These are phyloP conservation scores for Fusarium devonianum DNA, from an alignment of 2,329 filamentous ascomycete genomes.

Conservation along the genomic window DNA sequence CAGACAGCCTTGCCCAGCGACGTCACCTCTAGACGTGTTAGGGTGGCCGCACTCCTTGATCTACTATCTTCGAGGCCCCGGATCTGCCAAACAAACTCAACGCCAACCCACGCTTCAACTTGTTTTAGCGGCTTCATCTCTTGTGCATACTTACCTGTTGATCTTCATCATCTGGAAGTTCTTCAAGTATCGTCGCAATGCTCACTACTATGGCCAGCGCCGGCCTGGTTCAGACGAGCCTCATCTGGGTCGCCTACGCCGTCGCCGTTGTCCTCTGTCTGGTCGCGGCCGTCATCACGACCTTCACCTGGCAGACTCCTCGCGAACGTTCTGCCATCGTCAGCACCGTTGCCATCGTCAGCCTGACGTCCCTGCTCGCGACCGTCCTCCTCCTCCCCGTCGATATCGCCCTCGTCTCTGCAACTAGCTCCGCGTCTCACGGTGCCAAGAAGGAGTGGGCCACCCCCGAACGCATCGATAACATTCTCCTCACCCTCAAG, in stretches of 20 bases:
- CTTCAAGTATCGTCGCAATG: neutral
- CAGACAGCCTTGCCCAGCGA: slow-evolving; percentile 4
- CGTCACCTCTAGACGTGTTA: slow-evolving; percentile 25
- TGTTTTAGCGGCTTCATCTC: slow-evolving; percentile 16
- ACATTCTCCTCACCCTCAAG: slow-evolving; percentile 81
- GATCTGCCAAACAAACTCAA: slow-evolving; percentile 17
- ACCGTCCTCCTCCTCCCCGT: slow-evolving; percentile 93
- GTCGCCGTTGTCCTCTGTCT: slow-evolving; percentile 81
- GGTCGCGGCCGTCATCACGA: slow-evolving; percentile 80
- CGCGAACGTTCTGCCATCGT: slow-evolving; percentile 85
- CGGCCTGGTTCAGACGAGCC: slow-evolving; percentile 79
- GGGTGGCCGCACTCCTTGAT: neutral
- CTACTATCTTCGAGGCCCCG: slow-evolving; percentile 9
- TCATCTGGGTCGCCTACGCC: slow-evolving; percentile 96
- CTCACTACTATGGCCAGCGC: slow-evolving; percentile 51
- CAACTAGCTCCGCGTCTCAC: slow-evolving; percentile 76
- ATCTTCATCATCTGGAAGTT: slow-evolving; percentile 12
- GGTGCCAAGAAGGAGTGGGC: slow-evolving; percentile 96
- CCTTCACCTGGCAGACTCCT: slow-evolving; percentile 89
- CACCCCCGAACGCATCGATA: slow-evolving; percentile 77
- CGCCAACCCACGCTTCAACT: slow-evolving; percentile 13
- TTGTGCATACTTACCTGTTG: slow-evolving; percentile 10
- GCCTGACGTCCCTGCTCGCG: slow-evolving; percentile 84
- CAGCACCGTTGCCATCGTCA: slow-evolving; percentile 84
- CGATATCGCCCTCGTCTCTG: slow-evolving; percentile 93